Conservation (phyloP, 164 flowering plant genomes). For the Platanus orientalis region DNA sequence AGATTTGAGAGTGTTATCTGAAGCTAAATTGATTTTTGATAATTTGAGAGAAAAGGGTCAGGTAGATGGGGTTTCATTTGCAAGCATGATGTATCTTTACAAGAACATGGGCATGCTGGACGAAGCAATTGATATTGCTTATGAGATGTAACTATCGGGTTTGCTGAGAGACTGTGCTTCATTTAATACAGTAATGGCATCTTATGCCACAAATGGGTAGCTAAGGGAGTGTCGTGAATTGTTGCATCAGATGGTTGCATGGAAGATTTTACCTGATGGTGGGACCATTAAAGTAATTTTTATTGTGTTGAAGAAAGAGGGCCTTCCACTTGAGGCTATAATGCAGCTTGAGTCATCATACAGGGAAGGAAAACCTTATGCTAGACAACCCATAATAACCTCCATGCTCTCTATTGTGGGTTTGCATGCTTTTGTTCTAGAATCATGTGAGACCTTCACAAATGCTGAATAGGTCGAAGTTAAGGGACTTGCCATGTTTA, state of each 20-base stretch:
- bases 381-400: conserved; percentile 54
- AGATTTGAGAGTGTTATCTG: conserved; percentile 70
- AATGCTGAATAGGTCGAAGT: conserved; percentile 26
- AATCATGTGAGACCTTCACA: conserved; percentile 41
- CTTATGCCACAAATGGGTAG: conserved; percentile 63
- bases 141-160: conserved; percentile 74
- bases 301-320: conserved; percentile 60
- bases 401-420: conserved; percentile 58
- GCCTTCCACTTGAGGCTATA: conserved; percentile 54
- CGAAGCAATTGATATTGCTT: conserved; percentile 68
- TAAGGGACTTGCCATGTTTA: conserved; percentile 22
- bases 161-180: conserved; percentile 54
- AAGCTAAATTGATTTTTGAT: conserved; percentile 60
- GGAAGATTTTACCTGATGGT: conserved; percentile 49
- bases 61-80: conserved; percentile 73
- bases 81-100: conserved; percentile 77
- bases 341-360: conserved; percentile 53
- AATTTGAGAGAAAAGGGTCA: conserved; percentile 41
- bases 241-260: conserved; percentile 63
- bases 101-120: conserved; percentile 77
- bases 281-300: conserved; percentile 62
- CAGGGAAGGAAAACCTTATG: conserved; percentile 57
- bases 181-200: conserved; percentile 64
- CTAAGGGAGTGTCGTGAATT: conserved; percentile 64
- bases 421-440: conserved; percentile 55